Base-by-base conservation (phyloP, 306 rosid species). In the Hylodesmum podocarpum region DNA sequence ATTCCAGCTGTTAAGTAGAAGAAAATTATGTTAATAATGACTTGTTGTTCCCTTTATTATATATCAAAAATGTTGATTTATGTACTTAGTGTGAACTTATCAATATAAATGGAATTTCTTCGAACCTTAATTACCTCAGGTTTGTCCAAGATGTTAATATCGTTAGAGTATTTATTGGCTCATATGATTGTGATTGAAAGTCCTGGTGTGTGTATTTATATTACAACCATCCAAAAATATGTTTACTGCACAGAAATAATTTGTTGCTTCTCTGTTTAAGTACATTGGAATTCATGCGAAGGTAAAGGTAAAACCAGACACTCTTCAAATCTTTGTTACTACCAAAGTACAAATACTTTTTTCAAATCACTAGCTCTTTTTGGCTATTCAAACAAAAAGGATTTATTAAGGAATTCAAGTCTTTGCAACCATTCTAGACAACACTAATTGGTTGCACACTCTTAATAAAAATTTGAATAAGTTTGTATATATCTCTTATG, bases 301-400 rank as follows among this genome's bases (percentile, higher is more conserved):
- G 65, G 39, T 27, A 57, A 57, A 57, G 65, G 39, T 14, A 28
- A 25, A 57, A 57, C 39, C 31, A 57, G 28, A 28, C 37, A 28
- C 9, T 37, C 46, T 29, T 73, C 54, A 44, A 55, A 31, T 65
- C 70, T 41, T 81, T 72, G 39, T 59, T 78, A 66, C 31, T 31
- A 58, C 12, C 69, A 57, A 44, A 57, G 11, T 44, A 82, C 79
- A 82, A 55, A 66, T 64, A 73, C n/a, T 64, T 66, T 43, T 82
- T 55, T 75, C 73, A 78, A 66, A 78, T 73, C 63, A 59, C 37
- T 18, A 40, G 34, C 66, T 55, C 50, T 33, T 70, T 12, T 65
- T 70, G 71, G 70, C 70, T 31, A 14, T 67, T 41, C 54, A 77
- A 53, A 11, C 43, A 21, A 14, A 25, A 62, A 47, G 29, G 25